Conservation (phyloP, 176 grass and related monocot species). For the Avena eriantha region DNA sequence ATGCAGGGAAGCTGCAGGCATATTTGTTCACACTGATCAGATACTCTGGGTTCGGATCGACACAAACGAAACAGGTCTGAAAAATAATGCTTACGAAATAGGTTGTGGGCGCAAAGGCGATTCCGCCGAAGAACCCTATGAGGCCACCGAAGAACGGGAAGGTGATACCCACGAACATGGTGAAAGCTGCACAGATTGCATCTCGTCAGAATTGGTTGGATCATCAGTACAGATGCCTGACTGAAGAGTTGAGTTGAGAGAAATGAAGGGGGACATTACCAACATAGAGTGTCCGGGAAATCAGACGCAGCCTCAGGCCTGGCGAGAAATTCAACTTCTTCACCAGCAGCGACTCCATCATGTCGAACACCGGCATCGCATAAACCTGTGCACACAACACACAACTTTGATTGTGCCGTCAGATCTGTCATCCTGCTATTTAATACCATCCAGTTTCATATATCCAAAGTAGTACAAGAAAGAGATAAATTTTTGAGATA, state of each 20-base stretch:
- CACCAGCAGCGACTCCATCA: slow-evolving; percentile 85
- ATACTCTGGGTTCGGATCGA: not conserved
- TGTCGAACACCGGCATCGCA: slow-evolving; percentile 92
- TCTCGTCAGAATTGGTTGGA: not conserved
- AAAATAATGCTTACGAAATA: slow-evolving; percentile 71
- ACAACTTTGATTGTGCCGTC: not conserved
- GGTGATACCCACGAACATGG: slow-evolving; percentile 89
- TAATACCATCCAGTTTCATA: not conserved
- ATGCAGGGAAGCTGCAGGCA: slow-evolving; percentile 76
- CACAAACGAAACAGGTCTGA: not conserved
- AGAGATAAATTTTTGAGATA: not conserved
- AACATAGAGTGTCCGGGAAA: slow-evolving; percentile 64
- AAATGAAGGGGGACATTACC: slow-evolving; percentile 48
- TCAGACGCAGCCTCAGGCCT: slow-evolving; percentile 64
- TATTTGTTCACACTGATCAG: not conserved
- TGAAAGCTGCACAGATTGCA: slow-evolving; percentile 63
- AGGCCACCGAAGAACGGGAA: slow-evolving; percentile 89
- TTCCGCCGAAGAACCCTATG: slow-evolving; percentile 86
- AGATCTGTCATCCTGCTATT: not conserved
- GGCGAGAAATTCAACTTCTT: slow-evolving; percentile 71
- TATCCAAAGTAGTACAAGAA: not conserved
- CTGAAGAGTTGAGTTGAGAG: not conserved
- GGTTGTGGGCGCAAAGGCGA: slow-evolving; percentile 80
- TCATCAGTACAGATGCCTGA: not conserved
- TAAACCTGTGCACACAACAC: slow-evolving; percentile 55